A percentile compares a stretch with the other conserved stretches of the same genome.
These are phyloP conservation scores for Coniophora puteana DNA, from an alignment of 1,284 basidiomycete species.

Conservation along the genomic window DNA sequence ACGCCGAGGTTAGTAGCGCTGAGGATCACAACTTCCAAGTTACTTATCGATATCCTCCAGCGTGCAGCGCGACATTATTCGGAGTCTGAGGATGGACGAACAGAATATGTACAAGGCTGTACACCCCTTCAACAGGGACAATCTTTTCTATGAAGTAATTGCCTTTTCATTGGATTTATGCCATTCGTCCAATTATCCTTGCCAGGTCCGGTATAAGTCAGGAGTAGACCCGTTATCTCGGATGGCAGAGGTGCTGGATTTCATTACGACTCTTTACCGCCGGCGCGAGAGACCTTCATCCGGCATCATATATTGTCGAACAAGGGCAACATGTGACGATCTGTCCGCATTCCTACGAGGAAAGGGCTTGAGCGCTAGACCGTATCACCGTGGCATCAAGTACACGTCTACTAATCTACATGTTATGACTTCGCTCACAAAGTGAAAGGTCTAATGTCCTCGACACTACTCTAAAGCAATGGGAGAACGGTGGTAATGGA, in stretches of 20 bases:
- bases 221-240: constrained; percentile 44
- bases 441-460: constrained; percentile 42
- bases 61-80: constrained; percentile 71
- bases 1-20: constrained; percentile 46
- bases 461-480: constrained; percentile 59
- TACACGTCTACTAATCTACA: constrained; percentile 18
- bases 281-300: constrained; percentile 60
- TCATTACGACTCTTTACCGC: constrained; percentile 57
- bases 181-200: background rate
- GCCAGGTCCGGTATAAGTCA: constrained; percentile 59
- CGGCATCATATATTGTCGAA: constrained; percentile 81
- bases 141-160: constrained; percentile 77
- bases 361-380: constrained; percentile 63
- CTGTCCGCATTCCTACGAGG: constrained; percentile 58
- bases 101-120: constrained; percentile 59
- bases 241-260: constrained; percentile 64
- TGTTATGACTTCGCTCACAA: background rate
- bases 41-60: constrained; percentile 28
- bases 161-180: background rate
- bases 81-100: constrained; percentile 56
- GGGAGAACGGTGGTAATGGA: constrained; percentile 52
- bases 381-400: constrained; percentile 74
- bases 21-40: constrained; percentile 5
- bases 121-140: constrained; percentile 77
- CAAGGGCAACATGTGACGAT: constrained; percentile 62